Evolutionary conservation across 495 filamentous ascomycete genomes (phyloP), one percentile per base, ranked within the genome.

Genomic region (Chlorociboria aeruginascens): DNA sequence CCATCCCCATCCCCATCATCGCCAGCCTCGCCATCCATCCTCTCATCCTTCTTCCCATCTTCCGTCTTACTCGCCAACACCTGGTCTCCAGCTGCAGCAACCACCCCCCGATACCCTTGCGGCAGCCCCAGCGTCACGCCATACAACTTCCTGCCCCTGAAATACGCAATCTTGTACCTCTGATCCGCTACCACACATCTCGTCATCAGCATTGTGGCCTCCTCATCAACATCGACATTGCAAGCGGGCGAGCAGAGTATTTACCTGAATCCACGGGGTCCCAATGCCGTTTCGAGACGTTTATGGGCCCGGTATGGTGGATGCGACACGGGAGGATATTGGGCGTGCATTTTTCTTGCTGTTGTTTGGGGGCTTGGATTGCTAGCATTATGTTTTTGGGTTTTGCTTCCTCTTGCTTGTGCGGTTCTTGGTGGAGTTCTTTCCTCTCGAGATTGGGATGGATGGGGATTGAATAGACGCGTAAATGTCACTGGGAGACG

Each of bases 251-350:
- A 20, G 30, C 3, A 25, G 53, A 45, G 62, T 60, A 57, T 47
- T 50, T 51, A 34, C 48, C 9, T 33, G 39, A 67, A 63, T 32
- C 63, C 46, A 43, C 55, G 59, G 32, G 85, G 77, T 4, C 66
- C 90, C 90, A 97, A 55, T 86, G 86, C n/a, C 79, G 69, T 31
- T 76, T 55, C 6, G 76, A 66, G 1, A 79, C 73, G 12, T 79
- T 71, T 40, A 88, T 68, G 9, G 78, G 66, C 6, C 90, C 90
- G 59, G 84, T 75, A 59, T 93, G 80, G 54, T 90, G 74, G 55
- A 97, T 78, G 45, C 75, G 73, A 57, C 89, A 95, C 7, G 90
- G 90, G 14, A 97, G 75, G 35, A 97, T 67, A 62, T 97, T 83
- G 0, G 86, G 81, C 2, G 72, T 82, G 48, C 72, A 73, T 55